A percentile compares a stretch with the other conserved stretches of the same genome.
Conservation (phyloP, 1,284 basidiomycete genomes). For the Pholiota adiposa region DNA sequence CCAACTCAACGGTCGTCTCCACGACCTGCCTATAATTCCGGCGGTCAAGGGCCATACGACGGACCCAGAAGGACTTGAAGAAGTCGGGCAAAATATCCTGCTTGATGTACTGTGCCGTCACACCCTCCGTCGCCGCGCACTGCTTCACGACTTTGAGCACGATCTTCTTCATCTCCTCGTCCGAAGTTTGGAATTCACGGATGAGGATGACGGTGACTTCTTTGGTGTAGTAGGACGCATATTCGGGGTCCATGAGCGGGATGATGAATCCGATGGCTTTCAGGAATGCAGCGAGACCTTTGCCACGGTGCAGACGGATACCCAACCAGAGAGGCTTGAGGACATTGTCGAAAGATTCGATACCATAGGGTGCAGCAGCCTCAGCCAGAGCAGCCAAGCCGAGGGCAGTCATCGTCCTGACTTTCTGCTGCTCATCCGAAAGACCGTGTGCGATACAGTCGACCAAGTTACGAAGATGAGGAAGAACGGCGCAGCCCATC, state of each 20-base stretch:
- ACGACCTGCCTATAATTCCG: slow-evolving; percentile 98
- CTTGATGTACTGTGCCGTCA: slow-evolving; percentile 92
- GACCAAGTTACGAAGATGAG: slow-evolving; percentile 95
- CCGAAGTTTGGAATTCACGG: slow-evolving; percentile 98
- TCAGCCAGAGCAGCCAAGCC: slow-evolving; percentile 97
- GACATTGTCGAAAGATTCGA: slow-evolving; percentile 98
- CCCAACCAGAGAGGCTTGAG: slow-evolving; percentile 98
- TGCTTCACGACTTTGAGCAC: slow-evolving; percentile 99
- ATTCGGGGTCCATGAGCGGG: slow-evolving; percentile 99
- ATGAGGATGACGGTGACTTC: slow-evolving; percentile 98
- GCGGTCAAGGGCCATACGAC: slow-evolving; percentile 96
- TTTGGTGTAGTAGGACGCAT: slow-evolving; percentile 97
- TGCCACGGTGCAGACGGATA: slow-evolving; percentile 97
- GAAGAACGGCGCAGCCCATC: slow-evolving; percentile 99
- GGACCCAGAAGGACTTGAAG: slow-evolving; percentile 99
- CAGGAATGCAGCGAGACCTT: slow-evolving; percentile 96
- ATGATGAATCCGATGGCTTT: slow-evolving; percentile 99
- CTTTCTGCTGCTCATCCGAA: slow-evolving; percentile 98
- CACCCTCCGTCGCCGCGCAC: slow-evolving; percentile 97
- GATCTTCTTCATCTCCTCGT: slow-evolving; percentile 99
- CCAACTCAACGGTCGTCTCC: slow-evolving; percentile 97
- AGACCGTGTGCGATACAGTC: slow-evolving; percentile 96
- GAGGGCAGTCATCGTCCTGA: slow-evolving; percentile 98
- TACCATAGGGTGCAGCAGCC: slow-evolving; percentile 97
- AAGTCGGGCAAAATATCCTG: slow-evolving; percentile 99